These are phyloP conservation scores for Monilinia fructigena DNA, from an alignment of 2,329 filamentous ascomycete species.

Conservation along the genomic window DNA sequence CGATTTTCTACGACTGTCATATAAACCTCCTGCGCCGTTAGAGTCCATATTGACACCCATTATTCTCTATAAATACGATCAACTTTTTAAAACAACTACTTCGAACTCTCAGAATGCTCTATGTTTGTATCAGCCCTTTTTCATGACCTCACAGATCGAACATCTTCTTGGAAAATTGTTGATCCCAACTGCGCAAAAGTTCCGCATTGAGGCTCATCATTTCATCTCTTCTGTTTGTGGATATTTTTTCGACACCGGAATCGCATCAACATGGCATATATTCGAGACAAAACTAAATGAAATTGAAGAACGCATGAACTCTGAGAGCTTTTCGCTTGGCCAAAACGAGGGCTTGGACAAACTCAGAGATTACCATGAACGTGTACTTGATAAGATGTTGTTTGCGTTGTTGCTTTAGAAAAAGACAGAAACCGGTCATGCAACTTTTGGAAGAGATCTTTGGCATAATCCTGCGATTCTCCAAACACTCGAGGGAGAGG, in stretches of 20 bases:
- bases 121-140: conserved; percentile 69
- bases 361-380: conserved; percentile 68
- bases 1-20: conserved; percentile 89
- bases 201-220: conserved; percentile 75
- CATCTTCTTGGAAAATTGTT: conserved; percentile 31
- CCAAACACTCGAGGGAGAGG: conserved; percentile 50
- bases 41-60: conserved; percentile 69
- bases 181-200: conserved; percentile 45
- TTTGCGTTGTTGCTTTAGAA: conserved; percentile 72
- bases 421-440: conserved; percentile 71
- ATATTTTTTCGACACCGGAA: conserved; percentile 78
- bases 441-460: conserved; percentile 77
- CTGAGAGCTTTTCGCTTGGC: conserved; percentile 43
- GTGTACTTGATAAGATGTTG: conserved; percentile 72
- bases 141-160: conserved; percentile 51
- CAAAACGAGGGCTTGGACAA: conserved; percentile 61
- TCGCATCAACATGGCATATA: conserved; percentile 68
- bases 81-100: conserved; percentile 79
- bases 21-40: conserved; percentile 72
- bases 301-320: conserved; percentile 58
- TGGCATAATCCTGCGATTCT: conserved; percentile 67
- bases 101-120: conserved; percentile 74
- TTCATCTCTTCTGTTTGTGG: conserved; percentile 71
- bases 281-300: conserved; percentile 66
- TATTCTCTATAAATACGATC: conserved; percentile 77